Conservation (phyloP, 345 rosid genomes). For the Brassica incana region DNA sequence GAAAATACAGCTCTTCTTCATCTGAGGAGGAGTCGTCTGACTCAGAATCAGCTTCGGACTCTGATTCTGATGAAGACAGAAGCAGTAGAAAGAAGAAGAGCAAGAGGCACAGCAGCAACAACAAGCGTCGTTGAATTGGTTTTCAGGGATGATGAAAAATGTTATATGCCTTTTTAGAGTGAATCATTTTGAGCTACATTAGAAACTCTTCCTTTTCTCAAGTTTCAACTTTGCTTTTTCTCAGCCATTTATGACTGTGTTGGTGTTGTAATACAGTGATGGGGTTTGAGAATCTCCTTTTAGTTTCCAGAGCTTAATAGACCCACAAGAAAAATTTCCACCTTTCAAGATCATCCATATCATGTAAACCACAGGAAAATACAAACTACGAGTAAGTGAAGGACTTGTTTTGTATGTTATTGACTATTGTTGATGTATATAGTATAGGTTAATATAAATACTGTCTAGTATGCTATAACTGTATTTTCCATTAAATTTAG, state of each 20-base stretch:
- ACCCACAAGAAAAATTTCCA: not conserved
- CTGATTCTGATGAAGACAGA: constrained; percentile 74
- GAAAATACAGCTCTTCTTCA: constrained; percentile 69
- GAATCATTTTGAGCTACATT: constrained; percentile 19
- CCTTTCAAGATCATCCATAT: not conserved
- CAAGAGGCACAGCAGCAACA: constrained; percentile 66
- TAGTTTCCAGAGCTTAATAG: not conserved
- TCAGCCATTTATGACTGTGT: constrained; percentile 17
- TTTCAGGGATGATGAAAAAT: not conserved
- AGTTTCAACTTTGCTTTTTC: not conserved
- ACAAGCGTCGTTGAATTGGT: constrained; percentile 37
- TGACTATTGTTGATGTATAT: too few species aligned
- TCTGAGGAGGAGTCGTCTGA: constrained; percentile 85
- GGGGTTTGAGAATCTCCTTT: not conserved
- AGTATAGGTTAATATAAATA: too few species aligned
- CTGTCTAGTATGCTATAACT: too few species aligned
- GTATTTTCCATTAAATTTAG: not conserved
- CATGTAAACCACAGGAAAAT: not conserved
- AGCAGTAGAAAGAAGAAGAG: constrained; percentile 61
- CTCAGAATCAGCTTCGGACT: constrained; percentile 63
- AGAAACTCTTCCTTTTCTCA: constrained; percentile 5
- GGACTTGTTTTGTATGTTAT: not conserved
- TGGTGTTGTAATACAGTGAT: constrained; percentile 29
- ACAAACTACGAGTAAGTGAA: not conserved
- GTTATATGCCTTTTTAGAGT: not conserved